A percentile compares a stretch with the other conserved stretches of the same genome.
These are phyloP conservation scores for Metarhizium humberi DNA, from an alignment of 2,329 filamentous ascomycete genomes.

Conservation along the genomic window DNA sequence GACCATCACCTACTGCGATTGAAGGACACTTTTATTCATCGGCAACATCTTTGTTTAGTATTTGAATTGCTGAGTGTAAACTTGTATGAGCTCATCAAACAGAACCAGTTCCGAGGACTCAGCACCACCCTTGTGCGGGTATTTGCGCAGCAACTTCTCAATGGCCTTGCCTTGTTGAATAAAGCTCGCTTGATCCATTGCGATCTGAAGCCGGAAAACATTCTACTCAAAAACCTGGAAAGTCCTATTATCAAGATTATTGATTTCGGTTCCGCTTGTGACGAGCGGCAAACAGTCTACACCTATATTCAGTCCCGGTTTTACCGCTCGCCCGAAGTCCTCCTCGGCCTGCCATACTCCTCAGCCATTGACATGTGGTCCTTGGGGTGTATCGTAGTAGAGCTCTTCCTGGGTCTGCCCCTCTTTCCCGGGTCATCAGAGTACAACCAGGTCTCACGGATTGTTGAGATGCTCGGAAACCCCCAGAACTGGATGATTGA, in stretches of 20 bases:
- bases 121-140: conserved; percentile 96
- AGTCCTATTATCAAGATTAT: conserved; percentile 99
- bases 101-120: conserved; percentile 95
- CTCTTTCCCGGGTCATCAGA: conserved; percentile 96
- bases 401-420: conserved; percentile 88
- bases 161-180: conserved; percentile 83
- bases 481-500: conserved; percentile 99
- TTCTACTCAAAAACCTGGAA: conserved; percentile 93
- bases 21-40: conserved; percentile 97
- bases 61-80: conserved; percentile 97
- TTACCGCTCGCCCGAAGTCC: conserved; percentile 91
- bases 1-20: conserved; percentile 91
- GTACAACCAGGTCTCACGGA: conserved; percentile 95
- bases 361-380: conserved; percentile 99
- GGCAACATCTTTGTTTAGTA: conserved; percentile 91
- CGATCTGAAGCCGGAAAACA: conserved; percentile 97
- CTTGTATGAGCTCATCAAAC: conserved; percentile 96
- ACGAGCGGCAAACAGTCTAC: conserved; percentile 96
- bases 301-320: conserved; percentile 98
- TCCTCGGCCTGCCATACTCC: conserved; percentile 92
- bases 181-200: conserved; percentile 97
- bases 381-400: conserved; percentile 93
- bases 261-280: conserved; percentile 96
- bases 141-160: conserved; percentile 93
- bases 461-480: conserved; percentile 95